phyloP scores from a whole-genome alignment of 202 grass and related monocot genomes.

The Elaeis oleifera region DNA sequence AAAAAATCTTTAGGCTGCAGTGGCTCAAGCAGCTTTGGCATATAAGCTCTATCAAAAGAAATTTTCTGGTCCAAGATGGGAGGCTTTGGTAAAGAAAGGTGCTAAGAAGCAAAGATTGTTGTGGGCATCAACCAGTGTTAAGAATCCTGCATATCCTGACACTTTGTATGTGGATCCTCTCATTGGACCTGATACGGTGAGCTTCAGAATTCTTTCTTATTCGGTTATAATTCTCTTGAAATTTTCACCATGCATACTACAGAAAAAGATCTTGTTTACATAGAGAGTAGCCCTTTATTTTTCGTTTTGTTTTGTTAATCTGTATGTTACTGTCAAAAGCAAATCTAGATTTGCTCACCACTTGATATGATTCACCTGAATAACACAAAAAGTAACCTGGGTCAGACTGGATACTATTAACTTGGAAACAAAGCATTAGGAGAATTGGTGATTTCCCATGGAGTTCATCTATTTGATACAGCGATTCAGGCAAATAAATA shows the following conservation, averaged over 20 bases:
- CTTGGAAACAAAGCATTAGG: no score
- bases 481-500: no score
- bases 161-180: slow-evolving; percentile 96
- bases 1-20: slow-evolving; percentile 60
- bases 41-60: slow-evolving; percentile 96
- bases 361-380: no score
- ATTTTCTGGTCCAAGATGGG: slow-evolving; percentile 97
- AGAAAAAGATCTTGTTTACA: background rate
- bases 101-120: slow-evolving; percentile 94
- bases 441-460: no score
- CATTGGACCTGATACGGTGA: slow-evolving; percentile 91
- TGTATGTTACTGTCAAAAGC: no score
- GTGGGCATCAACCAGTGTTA: slow-evolving; percentile 96
- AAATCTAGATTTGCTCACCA: no score
- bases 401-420: no score
- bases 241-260: no score
- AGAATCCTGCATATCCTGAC: slow-evolving; percentile 90
- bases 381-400: no score
- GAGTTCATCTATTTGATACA: no score
- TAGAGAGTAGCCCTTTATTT: background rate
- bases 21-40: slow-evolving; percentile 85
- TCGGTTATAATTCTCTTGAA: no score
- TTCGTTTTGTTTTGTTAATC: background rate
- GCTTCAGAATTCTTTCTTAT: slow-evolving; percentile 9
- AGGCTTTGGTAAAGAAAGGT: slow-evolving; percentile 96